Conservation (phyloP, 495 filamentous ascomycete species). For the Coniosporium apollinis region DNA sequence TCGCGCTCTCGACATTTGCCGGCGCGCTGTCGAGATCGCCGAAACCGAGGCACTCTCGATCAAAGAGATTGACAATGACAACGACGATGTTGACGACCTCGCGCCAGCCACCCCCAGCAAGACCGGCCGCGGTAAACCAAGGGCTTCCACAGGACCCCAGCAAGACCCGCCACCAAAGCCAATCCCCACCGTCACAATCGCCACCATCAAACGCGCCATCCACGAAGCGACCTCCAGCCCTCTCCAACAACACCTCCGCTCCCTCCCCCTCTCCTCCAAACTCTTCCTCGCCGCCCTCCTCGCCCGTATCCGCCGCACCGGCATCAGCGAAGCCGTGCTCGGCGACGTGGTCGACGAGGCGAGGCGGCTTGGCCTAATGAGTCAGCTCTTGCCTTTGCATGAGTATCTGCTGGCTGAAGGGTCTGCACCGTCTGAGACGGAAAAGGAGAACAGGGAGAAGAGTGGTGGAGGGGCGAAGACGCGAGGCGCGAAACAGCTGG, state of each 20-base stretch:
- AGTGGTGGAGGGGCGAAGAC: slow-evolving; percentile 21
- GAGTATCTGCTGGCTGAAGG: slow-evolving; percentile 15
- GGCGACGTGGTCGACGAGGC: slow-evolving; percentile 90
- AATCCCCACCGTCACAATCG: slow-evolving; percentile 61
- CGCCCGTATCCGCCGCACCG: slow-evolving; percentile 61
- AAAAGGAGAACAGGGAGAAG: background rate
- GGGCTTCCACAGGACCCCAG: slow-evolving; percentile 1
- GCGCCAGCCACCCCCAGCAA: slow-evolving; percentile 28
- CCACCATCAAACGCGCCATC: slow-evolving; percentile 84
- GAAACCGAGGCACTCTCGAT: slow-evolving; percentile 41
- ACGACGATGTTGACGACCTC: slow-evolving; percentile 19
- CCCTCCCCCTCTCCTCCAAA: slow-evolving; percentile 65
- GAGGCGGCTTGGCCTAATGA: slow-evolving; percentile 50
- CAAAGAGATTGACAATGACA: slow-evolving; percentile 10
- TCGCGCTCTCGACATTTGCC: slow-evolving; percentile 85
- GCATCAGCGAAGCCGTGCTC: slow-evolving; percentile 69
- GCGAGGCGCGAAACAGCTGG: slow-evolving; percentile 4
- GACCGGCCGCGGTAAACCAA: slow-evolving; percentile 15
- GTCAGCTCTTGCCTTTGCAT: slow-evolving; percentile 26
- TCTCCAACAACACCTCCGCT: slow-evolving; percentile 69
- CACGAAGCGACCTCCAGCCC: slow-evolving; percentile 87
- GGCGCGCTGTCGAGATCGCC: slow-evolving; percentile 87
- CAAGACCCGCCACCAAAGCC: no score
- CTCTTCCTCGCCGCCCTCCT: slow-evolving; percentile 71
- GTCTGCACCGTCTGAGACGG: background rate